Conservation (phyloP, 805 yeast genomes). For the Candida khao-thaluensis region DNA sequence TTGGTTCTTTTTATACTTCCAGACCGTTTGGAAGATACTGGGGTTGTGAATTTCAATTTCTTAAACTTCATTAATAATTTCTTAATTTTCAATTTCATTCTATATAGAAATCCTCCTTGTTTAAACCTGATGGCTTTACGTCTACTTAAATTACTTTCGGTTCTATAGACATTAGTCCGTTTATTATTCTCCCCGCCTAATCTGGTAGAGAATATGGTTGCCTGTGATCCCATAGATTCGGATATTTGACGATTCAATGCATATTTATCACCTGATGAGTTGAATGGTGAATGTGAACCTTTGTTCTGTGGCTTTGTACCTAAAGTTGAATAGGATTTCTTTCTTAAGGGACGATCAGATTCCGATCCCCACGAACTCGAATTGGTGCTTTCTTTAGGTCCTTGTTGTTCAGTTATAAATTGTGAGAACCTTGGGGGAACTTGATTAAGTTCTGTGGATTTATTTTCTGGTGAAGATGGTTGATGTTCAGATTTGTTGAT, state of each 20-base stretch:
- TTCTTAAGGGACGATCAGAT: slow-evolving; percentile 9
- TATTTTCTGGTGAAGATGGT: neutral
- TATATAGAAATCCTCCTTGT: slow-evolving; percentile 32
- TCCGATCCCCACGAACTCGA: slow-evolving; percentile 13
- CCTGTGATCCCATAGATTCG: slow-evolving; percentile 42
- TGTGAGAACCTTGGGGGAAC: slow-evolving; percentile 43
- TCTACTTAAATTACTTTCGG: slow-evolving; percentile 19
- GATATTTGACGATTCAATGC: slow-evolving; percentile 22
- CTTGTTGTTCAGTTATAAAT: slow-evolving; percentile 37
- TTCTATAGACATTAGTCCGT: slow-evolving; percentile 6
- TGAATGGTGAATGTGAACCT: neutral
- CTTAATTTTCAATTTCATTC: slow-evolving; percentile 29
- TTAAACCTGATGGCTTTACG: slow-evolving; percentile 35
- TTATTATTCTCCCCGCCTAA: slow-evolving; percentile 16
- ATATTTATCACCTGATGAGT: slow-evolving; percentile 1
- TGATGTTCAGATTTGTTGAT: neutral
- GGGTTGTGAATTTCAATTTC: slow-evolving; percentile 20
- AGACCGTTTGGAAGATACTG: slow-evolving; percentile 26
- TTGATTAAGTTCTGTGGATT: slow-evolving; percentile 22
- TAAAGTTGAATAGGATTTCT: slow-evolving; percentile 7
- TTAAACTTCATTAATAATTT: slow-evolving; percentile 24
- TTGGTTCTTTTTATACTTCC: slow-evolving; percentile 20
- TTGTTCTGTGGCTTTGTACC: neutral
- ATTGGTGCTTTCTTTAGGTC: slow-evolving; percentile 8
- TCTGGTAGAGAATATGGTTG: slow-evolving; percentile 45